Percentiles rank a stretch among this genome's conserved stretches.
These are phyloP conservation scores for Tillandsia fasciculata DNA, from an alignment of 176 grass and related monocot species.

Conservation along the genomic window DNA sequence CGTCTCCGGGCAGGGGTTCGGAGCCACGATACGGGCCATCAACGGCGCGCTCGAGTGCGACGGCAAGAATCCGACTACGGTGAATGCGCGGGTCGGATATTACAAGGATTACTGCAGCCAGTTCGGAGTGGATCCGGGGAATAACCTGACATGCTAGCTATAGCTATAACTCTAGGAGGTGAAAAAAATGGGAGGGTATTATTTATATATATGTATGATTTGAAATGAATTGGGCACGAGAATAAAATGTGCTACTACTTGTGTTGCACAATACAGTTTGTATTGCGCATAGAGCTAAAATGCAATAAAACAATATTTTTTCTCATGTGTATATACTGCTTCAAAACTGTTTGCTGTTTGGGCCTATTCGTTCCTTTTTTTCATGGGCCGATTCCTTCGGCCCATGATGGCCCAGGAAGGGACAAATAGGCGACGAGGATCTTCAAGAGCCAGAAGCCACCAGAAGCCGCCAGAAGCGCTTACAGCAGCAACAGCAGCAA, in stretches of 20 bases:
- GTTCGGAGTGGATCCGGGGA: slow-evolving; percentile 62
- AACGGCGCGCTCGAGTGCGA: slow-evolving; percentile 57
- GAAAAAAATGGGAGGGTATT: not conserved
- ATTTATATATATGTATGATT: not conserved
- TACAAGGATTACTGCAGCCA: slow-evolving; percentile 71
- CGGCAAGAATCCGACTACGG: slow-evolving; percentile 38
- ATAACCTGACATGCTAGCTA: slow-evolving; percentile 56
- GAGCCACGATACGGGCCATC: slow-evolving; percentile 50
- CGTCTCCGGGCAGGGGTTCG: slow-evolving; percentile 47
- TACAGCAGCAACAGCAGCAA: too few species aligned
- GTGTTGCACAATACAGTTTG: too few species aligned
- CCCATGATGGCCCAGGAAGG: too few species aligned
- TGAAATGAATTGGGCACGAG: not conserved
- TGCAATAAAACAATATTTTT: too few species aligned
- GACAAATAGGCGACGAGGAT: too few species aligned
- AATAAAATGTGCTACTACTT: not conserved
- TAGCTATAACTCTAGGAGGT: not conserved
- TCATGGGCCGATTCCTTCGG: too few species aligned
- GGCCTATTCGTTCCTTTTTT: too few species aligned
- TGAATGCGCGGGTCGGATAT: slow-evolving; percentile 43
- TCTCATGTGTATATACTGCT: too few species aligned
- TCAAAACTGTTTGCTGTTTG: too few species aligned
- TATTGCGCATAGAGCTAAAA: too few species aligned
- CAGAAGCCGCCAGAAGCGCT: too few species aligned
- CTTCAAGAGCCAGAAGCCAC: too few species aligned